Conservation (phyloP, 2,329 filamentous ascomycete genomes). For the Simplicillium aogashimaense region DNA sequence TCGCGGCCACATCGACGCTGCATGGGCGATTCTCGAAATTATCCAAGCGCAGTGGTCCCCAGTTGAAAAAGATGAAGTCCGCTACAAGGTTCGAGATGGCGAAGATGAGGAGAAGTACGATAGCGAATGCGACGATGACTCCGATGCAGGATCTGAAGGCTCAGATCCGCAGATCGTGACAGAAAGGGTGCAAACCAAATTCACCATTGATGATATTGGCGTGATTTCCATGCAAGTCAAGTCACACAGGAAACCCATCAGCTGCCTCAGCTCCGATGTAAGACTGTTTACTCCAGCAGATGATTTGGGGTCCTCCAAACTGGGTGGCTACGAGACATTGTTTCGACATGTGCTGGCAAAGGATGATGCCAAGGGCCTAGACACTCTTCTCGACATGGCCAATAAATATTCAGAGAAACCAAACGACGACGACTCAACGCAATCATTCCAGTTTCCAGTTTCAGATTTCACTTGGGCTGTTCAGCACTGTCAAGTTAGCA, state of each 20-base stretch:
- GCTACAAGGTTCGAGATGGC: constrained; percentile 35
- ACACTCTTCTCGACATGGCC: constrained; percentile 46
- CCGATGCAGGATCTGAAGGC: constrained; percentile 23
- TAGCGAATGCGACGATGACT: constrained; percentile 20
- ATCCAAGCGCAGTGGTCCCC: constrained; percentile 57
- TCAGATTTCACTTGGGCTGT: constrained; percentile 33
- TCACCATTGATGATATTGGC: constrained; percentile 69
- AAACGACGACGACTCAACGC: constrained; percentile 19
- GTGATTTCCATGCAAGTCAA: constrained; percentile 60
- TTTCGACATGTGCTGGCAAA: constrained; percentile 36
- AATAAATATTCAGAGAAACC: constrained; percentile 31
- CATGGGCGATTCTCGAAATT: constrained; percentile 60
- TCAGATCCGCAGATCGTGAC: constrained; percentile 31
- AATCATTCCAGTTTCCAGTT: constrained; percentile 28
- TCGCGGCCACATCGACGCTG: constrained; percentile 53
- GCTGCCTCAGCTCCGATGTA: constrained; percentile 34
- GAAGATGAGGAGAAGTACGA: constrained; percentile 25
- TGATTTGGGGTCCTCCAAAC: constrained; percentile 17
- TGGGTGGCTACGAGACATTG: constrained; percentile 13
- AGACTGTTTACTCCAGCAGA: constrained; percentile 20
- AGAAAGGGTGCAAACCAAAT: constrained; percentile 53
- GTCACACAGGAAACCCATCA: constrained; percentile 46
- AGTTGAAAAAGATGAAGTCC: constrained; percentile 37
- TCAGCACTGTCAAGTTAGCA: constrained; percentile 36
- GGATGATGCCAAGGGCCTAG: constrained; percentile 44